Percentiles rank a stretch among this genome's conserved stretches.
These are phyloP conservation scores for Tricholoma bakamatsutake DNA, from an alignment of 768 basidiomycete genomes.

Conservation along the genomic window DNA sequence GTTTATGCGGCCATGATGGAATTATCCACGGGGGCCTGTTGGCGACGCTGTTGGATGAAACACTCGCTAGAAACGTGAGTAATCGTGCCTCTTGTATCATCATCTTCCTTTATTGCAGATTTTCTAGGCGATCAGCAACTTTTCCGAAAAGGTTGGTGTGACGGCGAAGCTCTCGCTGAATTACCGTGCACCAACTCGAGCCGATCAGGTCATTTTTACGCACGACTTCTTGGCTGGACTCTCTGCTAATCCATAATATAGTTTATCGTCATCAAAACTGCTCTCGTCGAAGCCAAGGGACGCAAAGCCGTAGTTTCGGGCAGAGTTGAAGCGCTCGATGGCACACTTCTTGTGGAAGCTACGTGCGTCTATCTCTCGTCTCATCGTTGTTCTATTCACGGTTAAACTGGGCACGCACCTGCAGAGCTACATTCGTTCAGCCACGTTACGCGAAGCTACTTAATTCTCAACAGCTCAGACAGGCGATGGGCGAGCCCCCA, in stretches of 20 bases:
- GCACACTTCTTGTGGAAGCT: constrained; percentile 78
- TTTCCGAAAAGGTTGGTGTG: constrained; percentile 88
- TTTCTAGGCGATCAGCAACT: constrained; percentile 70
- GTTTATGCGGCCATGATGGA: constrained; percentile 89
- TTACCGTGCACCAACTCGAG: constrained; percentile 84
- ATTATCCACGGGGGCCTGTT: constrained; percentile 92
- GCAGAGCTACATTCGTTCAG: constrained; percentile 82
- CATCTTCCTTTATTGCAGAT: background rate
- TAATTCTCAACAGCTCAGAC: constrained; percentile 49
- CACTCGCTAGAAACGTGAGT: constrained; percentile 67
- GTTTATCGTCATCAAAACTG: constrained; percentile 80
- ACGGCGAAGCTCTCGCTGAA: constrained; percentile 80
- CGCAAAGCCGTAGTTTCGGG: constrained; percentile 73
- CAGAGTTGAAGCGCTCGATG: constrained; percentile 73
- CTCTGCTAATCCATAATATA: constrained; percentile 23
- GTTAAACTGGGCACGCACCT: background rate
- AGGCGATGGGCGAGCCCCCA: constrained; percentile 60
- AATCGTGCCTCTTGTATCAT: background rate
- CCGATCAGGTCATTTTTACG: constrained; percentile 60
- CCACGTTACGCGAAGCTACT: constrained; percentile 83
- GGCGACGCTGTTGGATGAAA: constrained; percentile 87
- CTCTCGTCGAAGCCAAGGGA: constrained; percentile 60
- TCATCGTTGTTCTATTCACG: background rate
- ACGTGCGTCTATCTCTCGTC: constrained; percentile 42
- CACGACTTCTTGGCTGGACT: background rate